phyloP scores from a whole-genome alignment of 2,329 filamentous ascomycete genomes.

The Fusarium veterinarium region DNA sequence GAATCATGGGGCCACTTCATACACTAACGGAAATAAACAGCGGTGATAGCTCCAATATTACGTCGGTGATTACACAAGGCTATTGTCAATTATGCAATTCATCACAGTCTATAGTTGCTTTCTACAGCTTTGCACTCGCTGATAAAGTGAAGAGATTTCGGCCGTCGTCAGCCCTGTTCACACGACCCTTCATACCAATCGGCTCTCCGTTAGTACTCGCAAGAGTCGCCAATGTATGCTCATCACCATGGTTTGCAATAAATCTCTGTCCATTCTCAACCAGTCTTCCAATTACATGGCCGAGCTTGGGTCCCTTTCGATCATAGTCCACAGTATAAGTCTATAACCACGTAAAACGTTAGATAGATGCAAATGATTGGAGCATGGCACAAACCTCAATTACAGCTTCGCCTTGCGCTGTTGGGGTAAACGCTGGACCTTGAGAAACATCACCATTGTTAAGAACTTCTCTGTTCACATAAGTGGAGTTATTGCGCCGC shows the following conservation, averaged over 20 bases:
- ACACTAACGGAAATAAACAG: neutral
- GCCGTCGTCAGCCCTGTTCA: neutral
- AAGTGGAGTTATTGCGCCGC: conserved; percentile 9
- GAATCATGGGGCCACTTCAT: neutral
- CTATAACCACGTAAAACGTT: conserved; percentile 8
- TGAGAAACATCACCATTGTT: neutral
- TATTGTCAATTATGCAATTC: neutral
- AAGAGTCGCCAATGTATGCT: conserved; percentile 30
- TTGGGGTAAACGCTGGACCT: conserved; percentile 26
- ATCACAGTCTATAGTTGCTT: fast-evolving
- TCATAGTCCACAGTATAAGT: conserved; percentile 49
- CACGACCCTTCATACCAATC: conserved; percentile 23
- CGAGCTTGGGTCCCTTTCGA: conserved; percentile 32
- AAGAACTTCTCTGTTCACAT: conserved; percentile 13
- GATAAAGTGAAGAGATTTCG: neutral
- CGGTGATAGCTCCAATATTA: neutral
- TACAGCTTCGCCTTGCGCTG: conserved; percentile 35
- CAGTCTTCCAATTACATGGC: conserved; percentile 40
- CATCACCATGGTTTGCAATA: conserved; percentile 45
- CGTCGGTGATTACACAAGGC: fast-evolving
- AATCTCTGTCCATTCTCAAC: conserved; percentile 38
- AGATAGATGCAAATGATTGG: fast-evolving
- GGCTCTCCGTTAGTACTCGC: conserved; percentile 22
- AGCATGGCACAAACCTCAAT: conserved; percentile 38
- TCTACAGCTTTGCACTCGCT: conserved; percentile 1